Percentiles rank a stretch among this genome's conserved stretches.
Evolutionary conservation across 495 filamentous ascomycete species (phyloP).

Genomic region (Aspergillus indologenus): DNA sequence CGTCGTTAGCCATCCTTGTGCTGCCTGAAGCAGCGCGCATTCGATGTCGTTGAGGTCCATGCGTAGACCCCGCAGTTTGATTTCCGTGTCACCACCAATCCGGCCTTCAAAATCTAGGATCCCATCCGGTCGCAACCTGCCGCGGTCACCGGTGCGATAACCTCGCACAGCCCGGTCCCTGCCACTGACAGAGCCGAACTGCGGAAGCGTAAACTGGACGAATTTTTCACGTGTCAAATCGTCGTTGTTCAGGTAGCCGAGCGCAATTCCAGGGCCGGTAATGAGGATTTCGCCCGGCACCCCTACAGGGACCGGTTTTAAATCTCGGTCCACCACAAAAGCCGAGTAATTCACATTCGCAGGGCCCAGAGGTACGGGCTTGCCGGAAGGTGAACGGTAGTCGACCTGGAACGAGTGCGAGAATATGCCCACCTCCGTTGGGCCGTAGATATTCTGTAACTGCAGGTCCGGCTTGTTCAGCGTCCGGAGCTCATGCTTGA

Average conservation of each 20-base stretch:
- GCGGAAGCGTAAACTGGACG: slow-evolving; percentile 9
- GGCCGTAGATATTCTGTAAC: slow-evolving; percentile 3
- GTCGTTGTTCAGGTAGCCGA: slow-evolving; percentile 36
- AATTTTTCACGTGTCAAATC: slow-evolving; percentile 33
- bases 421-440: background rate
- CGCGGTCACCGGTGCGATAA: slow-evolving; percentile 25
- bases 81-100: slow-evolving; percentile 38
- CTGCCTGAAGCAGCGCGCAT: slow-evolving; percentile 20
- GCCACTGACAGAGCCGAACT: background rate
- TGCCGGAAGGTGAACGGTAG: slow-evolving; percentile 3
- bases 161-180: background rate
- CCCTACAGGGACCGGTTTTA: slow-evolving; percentile 44
- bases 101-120: slow-evolving; percentile 27
- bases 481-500: background rate
- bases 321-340: slow-evolving; percentile 41
- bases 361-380: slow-evolving; percentile 28
- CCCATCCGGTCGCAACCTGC: slow-evolving; percentile 24
- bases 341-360: background rate
- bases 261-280: slow-evolving; percentile 33
- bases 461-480: background rate
- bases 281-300: slow-evolving; percentile 38
- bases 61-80: slow-evolving; percentile 51
- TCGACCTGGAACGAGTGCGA: background rate
- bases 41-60: slow-evolving; percentile 51
- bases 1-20: slow-evolving; percentile 24